Evolutionary conservation across 2,329 filamentous ascomycete genomes (phyloP).

Genomic region (Nectriaceae sp.): DNA sequence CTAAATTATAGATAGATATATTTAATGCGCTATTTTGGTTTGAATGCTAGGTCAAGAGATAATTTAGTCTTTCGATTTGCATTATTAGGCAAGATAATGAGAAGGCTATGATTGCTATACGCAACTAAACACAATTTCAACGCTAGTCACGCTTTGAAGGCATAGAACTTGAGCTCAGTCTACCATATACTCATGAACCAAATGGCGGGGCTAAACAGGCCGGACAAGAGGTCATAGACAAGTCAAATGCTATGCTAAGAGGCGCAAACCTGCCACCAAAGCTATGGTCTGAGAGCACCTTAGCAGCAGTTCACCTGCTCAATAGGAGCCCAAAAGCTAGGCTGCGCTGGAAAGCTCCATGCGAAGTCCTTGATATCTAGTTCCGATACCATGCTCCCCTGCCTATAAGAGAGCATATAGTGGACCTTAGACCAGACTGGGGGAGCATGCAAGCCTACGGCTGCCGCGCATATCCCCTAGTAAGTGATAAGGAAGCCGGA

Average conservation of each 20-base stretch:
- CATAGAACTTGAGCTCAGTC: not conserved
- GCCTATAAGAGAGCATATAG: not conserved
- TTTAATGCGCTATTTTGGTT: not conserved
- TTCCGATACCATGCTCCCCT: not conserved
- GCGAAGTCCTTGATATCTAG: not conserved
- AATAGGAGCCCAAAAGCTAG: not conserved
- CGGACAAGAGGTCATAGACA: not conserved
- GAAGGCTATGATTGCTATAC: not conserved
- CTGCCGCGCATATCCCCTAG: not conserved
- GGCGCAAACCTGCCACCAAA: not conserved
- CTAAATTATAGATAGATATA: not conserved
- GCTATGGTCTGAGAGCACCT: not conserved
- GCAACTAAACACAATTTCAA: not conserved
- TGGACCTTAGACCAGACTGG: not conserved
- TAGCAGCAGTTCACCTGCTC: not conserved
- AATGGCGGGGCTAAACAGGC: not conserved
- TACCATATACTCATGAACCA: not conserved
- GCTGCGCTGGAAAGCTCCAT: not conserved
- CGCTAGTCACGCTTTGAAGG: not conserved
- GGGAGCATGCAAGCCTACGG: not conserved
- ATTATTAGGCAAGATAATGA: not conserved
- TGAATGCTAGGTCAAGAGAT: not conserved
- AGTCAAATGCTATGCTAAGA: not conserved
- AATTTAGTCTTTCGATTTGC: not conserved
- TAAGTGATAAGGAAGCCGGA: not conserved